These are phyloP conservation scores for Brachypodium distachyon DNA, from an alignment of 202 grass and related monocot genomes.

Conservation along the genomic window DNA sequence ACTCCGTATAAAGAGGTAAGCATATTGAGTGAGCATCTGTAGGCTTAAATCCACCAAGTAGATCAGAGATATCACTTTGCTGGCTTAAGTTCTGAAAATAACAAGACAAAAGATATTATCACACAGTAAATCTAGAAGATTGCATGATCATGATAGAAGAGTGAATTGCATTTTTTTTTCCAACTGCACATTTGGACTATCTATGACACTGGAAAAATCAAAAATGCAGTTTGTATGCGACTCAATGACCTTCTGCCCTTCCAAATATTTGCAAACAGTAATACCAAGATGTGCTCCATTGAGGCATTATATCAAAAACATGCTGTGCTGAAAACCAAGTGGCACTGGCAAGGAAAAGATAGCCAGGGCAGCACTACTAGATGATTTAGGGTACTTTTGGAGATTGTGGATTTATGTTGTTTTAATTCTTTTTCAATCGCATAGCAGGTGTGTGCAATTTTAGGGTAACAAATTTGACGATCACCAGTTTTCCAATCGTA, in stretches of 20 bases:
- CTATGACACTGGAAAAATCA: neutral
- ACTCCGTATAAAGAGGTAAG: constrained; percentile 75
- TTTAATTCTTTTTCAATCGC: neutral
- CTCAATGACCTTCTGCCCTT: neutral
- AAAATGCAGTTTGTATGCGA: neutral
- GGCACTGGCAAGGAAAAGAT: neutral
- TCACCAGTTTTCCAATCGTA: neutral
- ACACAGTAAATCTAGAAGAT: neutral
- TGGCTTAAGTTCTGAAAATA: constrained; percentile 83
- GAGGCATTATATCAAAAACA: neutral
- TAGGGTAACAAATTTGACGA: neutral
- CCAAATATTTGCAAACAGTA: neutral
- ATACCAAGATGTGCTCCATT: neutral
- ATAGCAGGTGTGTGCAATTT: neutral
- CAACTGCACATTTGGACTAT: neutral
- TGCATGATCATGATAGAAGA: neutral
- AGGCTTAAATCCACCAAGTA: constrained; percentile 90
- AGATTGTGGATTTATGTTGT: neutral
- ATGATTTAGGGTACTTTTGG: neutral
- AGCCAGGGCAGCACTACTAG: neutral
- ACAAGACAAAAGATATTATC: neutral
- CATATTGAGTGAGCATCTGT: constrained; percentile 79
- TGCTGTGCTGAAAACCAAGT: neutral
- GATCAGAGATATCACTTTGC: constrained; percentile 97
- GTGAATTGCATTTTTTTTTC: neutral